Base-by-base conservation (phyloP, 148 eudicot species). In the Linanthus parryae region DNA sequence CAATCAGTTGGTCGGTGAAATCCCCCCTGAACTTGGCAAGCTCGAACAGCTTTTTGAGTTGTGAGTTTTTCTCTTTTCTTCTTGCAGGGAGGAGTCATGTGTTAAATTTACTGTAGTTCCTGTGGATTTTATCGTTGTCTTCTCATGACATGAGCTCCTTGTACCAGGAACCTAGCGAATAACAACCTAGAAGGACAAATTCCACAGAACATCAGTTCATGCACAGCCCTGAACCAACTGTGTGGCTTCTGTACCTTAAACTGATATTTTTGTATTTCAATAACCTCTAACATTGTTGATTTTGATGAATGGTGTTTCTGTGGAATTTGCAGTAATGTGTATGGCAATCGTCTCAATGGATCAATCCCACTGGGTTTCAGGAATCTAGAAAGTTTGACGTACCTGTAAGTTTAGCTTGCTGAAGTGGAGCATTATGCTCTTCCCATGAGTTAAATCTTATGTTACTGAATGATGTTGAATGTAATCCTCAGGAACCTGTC, bases 1-100 rank as follows among this genome's bases (percentile, higher is more conserved):
- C 50, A 83, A 83, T 43, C 82, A 73, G 11, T 57, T 83, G 10
- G 48, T 36, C 19, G 85, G 90, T 51, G 42, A 48, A 42, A 83
- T 83, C 23, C 90, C 90, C 2, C 59, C 85, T 30, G 85, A 83
- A 51, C 82, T 83, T 58, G 90, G 90, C 54, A 73, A 83, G 34
- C 70, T 83, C 14, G 85, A 79, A 39, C 82, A 79, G 61, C 80
- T 83, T 30, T 83, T 83, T 51, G 90, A 83, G 68, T 39, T 83
- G 90, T 83, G 53, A 56, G 85, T 52, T 15, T 10, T 21, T 56
- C 27, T 4, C 12, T 23, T 11, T 40, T 11, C 19, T 46, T 29
- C 20, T 1, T 18, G 1, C 9, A 12, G 2, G 5, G 4, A 1
- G 3, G 1, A 15, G 7, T 22, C n/a, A n/a, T n/a, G n/a, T n/a